These are phyloP conservation scores for Erysimum cheiranthoides DNA, from an alignment of 345 rosid genomes.

Conservation along the genomic window DNA sequence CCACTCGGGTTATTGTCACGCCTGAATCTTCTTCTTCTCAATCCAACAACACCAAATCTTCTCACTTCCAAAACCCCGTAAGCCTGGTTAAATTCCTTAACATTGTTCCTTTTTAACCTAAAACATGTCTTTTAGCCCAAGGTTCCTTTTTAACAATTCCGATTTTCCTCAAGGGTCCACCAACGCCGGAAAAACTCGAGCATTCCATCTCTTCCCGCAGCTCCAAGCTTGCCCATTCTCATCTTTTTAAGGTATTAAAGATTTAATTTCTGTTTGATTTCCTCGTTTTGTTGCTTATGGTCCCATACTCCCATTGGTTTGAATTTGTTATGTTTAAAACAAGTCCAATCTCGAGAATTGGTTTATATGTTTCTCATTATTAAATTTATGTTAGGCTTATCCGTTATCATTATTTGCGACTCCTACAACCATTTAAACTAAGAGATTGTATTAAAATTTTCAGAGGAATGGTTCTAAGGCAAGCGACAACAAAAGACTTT, in stretches of 20 bases:
- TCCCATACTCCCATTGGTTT: not conserved
- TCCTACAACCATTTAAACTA: not conserved
- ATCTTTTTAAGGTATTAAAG: slow-evolving; percentile 59
- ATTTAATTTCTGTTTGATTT: not conserved
- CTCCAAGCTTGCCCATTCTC: slow-evolving; percentile 58
- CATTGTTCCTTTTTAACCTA: not conserved
- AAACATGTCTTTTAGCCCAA: not conserved
- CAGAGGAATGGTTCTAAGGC: slow-evolving; percentile 77
- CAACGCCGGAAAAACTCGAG: slow-evolving; percentile 84
- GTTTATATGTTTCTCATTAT: not conserved
- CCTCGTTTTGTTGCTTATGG: not conserved
- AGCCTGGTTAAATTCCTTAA: slow-evolving; percentile 17
- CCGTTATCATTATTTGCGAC: not conserved
- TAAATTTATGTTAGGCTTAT: not conserved
- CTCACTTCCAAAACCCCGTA: slow-evolving; percentile 70
- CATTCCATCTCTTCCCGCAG: slow-evolving; percentile 56
- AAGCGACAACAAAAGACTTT: slow-evolving; percentile 43
- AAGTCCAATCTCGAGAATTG: not conserved
- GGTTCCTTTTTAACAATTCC: slow-evolving; percentile 6
- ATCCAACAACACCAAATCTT: slow-evolving; percentile 72
- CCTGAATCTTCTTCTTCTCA: slow-evolving; percentile 60
- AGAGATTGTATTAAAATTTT: slow-evolving; percentile 12
- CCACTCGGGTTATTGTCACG: slow-evolving; percentile 52
- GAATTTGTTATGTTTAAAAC: not conserved
- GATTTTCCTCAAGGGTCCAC: slow-evolving; percentile 67